These are phyloP conservation scores for Arthrinium phaeospermum DNA, from an alignment of 2,329 filamentous ascomycete species.

Conservation along the genomic window DNA sequence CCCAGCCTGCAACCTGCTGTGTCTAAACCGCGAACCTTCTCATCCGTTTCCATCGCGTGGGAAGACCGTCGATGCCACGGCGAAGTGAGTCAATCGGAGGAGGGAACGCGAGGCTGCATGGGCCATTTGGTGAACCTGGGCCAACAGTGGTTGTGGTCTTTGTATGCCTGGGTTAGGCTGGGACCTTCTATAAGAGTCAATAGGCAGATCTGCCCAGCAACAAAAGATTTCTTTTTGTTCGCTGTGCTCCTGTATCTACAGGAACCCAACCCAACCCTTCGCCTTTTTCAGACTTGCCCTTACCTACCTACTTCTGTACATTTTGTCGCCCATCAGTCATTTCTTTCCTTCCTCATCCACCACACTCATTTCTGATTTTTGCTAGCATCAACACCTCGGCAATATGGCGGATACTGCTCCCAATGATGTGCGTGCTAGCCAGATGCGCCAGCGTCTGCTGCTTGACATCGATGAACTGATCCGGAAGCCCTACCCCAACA, in stretches of 20 bases:
- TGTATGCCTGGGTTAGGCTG: not conserved
- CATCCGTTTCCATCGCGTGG: not conserved
- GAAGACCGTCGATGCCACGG: not conserved
- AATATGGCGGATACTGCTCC: not conserved
- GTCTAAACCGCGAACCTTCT: not conserved
- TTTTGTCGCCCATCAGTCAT: not conserved
- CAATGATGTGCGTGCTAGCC: not conserved
- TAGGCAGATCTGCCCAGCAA: not conserved
- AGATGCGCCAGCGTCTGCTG: constrained; percentile 40
- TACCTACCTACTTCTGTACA: not conserved
- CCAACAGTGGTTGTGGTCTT: not conserved
- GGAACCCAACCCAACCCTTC: not conserved
- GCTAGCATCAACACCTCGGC: not conserved
- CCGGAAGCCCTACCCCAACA: constrained; percentile 52
- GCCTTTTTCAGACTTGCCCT: not conserved
- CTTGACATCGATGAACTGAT: constrained; percentile 53
- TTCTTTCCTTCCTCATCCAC: not conserved
- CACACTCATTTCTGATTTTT: not conserved
- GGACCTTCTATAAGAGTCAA: not conserved
- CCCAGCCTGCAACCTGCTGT: not conserved
- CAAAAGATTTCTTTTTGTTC: not conserved
- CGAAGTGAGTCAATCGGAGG: not conserved
- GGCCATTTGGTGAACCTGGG: not conserved
- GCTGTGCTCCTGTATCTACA: not conserved
- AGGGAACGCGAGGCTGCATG: not conserved